phyloP scores from a whole-genome alignment of 2,329 filamentous ascomycete species.

The Helotiales sp. region DNA sequence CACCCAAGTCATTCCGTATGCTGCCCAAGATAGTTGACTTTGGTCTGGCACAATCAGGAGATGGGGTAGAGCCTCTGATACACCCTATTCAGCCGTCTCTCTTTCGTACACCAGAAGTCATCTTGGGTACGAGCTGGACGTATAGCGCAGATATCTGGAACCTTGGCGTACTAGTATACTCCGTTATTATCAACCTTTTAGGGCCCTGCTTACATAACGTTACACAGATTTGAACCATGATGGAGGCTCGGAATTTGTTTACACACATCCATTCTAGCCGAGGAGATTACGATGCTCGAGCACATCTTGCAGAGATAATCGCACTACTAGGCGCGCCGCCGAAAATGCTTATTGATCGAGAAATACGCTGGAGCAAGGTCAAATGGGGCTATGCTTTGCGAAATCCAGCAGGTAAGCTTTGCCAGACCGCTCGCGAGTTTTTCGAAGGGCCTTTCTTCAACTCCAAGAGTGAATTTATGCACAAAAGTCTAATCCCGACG shows the following conservation, averaged over 20 bases:
- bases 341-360: constrained; percentile 85
- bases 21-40: constrained; percentile 84
- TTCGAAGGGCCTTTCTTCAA: constrained; percentile 40
- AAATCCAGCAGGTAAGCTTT: constrained; percentile 31
- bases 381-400: constrained; percentile 76
- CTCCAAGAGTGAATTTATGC: constrained; percentile 35
- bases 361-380: constrained; percentile 13
- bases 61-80: constrained; percentile 51
- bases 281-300: constrained; percentile 88
- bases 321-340: constrained; percentile 90
- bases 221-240: constrained; percentile 56
- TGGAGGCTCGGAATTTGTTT: constrained; percentile 95
- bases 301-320: constrained; percentile 90
- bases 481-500: constrained; percentile 34
- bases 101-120: constrained; percentile 93
- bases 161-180: constrained; percentile 91
- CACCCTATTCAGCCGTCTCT: constrained; percentile 98
- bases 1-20: constrained; percentile 12
- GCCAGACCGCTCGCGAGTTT: constrained; percentile 36
- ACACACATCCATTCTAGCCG: constrained; percentile 96
- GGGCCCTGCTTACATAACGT: too few relatives aligned
- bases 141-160: constrained; percentile 98
- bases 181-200: constrained; percentile 43
- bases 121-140: constrained; percentile 95
- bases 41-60: constrained; percentile 44